Evolutionary conservation across 2,329 filamentous ascomycete genomes (phyloP), one percentile per base, ranked within the genome.

Genomic region (Beauveria sp.): DNA sequence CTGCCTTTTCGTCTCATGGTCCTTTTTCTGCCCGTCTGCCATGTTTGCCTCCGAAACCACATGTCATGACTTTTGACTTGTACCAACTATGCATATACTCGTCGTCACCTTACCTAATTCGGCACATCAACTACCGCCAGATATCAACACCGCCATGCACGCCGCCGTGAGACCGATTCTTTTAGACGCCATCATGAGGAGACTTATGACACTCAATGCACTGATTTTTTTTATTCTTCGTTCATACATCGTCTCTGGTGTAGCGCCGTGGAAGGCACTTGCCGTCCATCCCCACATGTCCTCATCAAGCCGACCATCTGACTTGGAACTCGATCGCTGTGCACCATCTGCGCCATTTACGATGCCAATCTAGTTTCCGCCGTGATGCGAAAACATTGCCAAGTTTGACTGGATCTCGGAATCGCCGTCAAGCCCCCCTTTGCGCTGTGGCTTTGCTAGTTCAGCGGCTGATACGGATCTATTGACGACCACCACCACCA

Each of bases 371-470:
- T 40, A 20, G 3, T 12, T 37, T 41, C 30, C 22, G 10, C 16
- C 16, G 20, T 22, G 30, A 50, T 57, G 55, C 30, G 7, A 20
- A 50, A n/a, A 26, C 28, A 3, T 7, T n/a, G 8, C 20, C 10
- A 50, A 7, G 5, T 24, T 24, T 28, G 16, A 10, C 9, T 24
- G 41, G 18, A 22, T 10, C 20, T 18, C 3, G 28, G 28, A 57
- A 41, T 57, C 6, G 22, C 46, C 44, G 22, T 28, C 16, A 37
- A 9, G 16, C 26, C n/a, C 54, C 56, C 26, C 9, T 24, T 28
- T 18, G 34, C 24, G 37, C 37, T 18, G 46, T 51, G 47, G 47
- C 40, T 53, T 52, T 59, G 56, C 56, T 59, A 59, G 56, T 43
- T 52, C 47, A 44, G 34, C 47, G 5, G 37, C 56, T 59, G 56